A percentile compares a stretch with the other conserved stretches of the same genome.
Conservation (phyloP, 345 rosid species). For the Sonneratia caseolaris region DNA sequence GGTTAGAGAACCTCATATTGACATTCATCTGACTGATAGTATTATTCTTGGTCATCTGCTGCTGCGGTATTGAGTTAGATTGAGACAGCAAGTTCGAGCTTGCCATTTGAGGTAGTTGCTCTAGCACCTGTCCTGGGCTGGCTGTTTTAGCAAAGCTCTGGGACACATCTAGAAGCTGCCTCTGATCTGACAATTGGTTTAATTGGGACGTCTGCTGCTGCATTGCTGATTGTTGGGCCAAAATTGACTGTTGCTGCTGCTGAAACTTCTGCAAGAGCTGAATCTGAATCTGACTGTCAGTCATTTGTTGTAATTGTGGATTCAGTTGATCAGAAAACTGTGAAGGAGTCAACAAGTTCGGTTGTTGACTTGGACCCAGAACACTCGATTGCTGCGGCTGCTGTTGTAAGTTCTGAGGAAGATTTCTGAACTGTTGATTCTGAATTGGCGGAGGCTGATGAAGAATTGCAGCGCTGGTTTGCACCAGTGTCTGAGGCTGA, state of each 20-base stretch:
- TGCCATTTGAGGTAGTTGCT: constrained; percentile 26
- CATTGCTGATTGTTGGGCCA: constrained; percentile 31
- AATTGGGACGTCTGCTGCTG: constrained; percentile 37
- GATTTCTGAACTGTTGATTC: constrained; percentile 33
- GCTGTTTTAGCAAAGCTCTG: constrained; percentile 42
- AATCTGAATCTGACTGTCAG: constrained; percentile 49
- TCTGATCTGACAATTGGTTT: constrained; percentile 40
- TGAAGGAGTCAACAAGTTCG: constrained; percentile 21
- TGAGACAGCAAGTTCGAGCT: constrained; percentile 26
- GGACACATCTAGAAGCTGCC: constrained; percentile 40
- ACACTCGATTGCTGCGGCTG: constrained; percentile 23
- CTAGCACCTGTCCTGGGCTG: constrained; percentile 29
- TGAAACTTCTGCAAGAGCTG: constrained; percentile 77
- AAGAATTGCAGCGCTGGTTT: constrained; percentile 21
- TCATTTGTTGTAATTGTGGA: constrained; percentile 34
- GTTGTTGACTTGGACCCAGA: constrained; percentile 37
- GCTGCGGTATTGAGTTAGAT: constrained; percentile 28
- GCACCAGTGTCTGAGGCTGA: constrained; percentile 40
- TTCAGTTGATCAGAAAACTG: constrained; percentile 36
- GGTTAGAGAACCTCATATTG: constrained; percentile 23
- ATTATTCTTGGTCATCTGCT: constrained; percentile 21
- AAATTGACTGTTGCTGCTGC: constrained; percentile 44
- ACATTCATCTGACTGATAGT: constrained; percentile 27
- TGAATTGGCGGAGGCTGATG: constrained; percentile 39
- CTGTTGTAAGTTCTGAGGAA: constrained; percentile 45